These are phyloP conservation scores for Wickerhamiella spandovensis DNA, from an alignment of 805 yeast genomes.

Conservation along the genomic window DNA sequence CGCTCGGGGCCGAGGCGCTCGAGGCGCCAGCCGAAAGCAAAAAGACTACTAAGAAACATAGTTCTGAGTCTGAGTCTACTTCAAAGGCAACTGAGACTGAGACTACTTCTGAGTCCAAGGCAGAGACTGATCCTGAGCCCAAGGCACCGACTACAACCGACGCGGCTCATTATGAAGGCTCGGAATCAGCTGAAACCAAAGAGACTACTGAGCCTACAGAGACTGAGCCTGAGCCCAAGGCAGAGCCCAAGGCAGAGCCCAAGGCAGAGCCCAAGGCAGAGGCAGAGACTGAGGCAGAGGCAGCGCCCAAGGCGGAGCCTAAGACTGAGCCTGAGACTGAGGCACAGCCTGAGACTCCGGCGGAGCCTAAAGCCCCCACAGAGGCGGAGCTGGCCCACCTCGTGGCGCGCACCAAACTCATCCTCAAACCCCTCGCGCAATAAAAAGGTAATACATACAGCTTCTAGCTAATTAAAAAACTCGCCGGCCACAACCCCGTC, in stretches of 20 bases:
- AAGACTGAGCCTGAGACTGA: too few relatives aligned
- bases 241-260: not conserved
- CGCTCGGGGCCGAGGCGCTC: not conserved
- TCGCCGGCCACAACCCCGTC: not conserved
- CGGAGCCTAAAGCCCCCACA: too few relatives aligned
- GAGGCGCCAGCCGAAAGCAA: too few relatives aligned
- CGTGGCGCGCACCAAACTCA: not conserved
- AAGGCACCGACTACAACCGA: not conserved
- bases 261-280: too few relatives aligned
- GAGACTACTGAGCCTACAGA: too few relatives aligned
- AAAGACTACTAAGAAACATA: too few relatives aligned
- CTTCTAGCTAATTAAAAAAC: not conserved
- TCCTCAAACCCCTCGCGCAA: not conserved
- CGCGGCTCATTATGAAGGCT: too few relatives aligned
- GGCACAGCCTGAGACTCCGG: too few relatives aligned
- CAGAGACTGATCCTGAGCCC: not conserved
- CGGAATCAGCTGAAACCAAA: too few relatives aligned
- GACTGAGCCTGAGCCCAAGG: not conserved
- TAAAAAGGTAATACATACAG: not conserved
- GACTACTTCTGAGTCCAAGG: not conserved
- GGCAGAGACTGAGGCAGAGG: too few relatives aligned
- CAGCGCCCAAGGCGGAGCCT: not conserved
- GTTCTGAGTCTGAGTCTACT: not conserved
- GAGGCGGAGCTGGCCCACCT: not conserved
- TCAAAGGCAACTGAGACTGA: not conserved